These are phyloP conservation scores for Solanum medicagineum DNA, from an alignment of 257 asterid genomes.

Conservation along the genomic window DNA sequence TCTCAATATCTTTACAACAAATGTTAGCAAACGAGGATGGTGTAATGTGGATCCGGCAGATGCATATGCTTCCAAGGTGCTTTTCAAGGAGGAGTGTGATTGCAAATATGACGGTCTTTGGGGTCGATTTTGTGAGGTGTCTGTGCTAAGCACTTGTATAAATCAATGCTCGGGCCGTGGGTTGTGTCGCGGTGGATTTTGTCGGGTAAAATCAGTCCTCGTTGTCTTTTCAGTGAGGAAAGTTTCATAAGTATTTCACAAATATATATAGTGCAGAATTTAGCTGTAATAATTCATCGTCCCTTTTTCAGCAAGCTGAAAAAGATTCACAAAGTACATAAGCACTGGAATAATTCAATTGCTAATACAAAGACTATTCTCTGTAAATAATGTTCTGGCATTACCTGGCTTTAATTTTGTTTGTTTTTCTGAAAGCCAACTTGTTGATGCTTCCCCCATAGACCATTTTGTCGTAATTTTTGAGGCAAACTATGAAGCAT, in stretches of 20 bases:
- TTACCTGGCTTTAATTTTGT: neutral
- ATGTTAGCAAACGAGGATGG: conserved; percentile 68
- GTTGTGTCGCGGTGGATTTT: conserved; percentile 85
- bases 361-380: neutral
- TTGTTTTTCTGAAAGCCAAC: neutral
- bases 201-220: conserved; percentile 53
- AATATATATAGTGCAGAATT: neutral
- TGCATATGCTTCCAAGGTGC: conserved; percentile 48
- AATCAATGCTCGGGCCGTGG: conserved; percentile 90
- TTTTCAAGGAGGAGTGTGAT: conserved; percentile 73
- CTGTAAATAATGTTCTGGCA: neutral
- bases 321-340: neutral
- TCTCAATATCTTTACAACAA: conserved; percentile 53
- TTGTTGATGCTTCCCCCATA: neutral
- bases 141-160: conserved; percentile 64
- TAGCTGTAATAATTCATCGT: neutral
- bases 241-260: neutral
- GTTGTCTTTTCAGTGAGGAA: neutral
- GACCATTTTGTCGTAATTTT: neutral
- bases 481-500: neutral
- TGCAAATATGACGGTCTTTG: conserved; percentile 94
- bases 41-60: conserved; percentile 88
- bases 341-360: neutral
- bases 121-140: conserved; percentile 82
- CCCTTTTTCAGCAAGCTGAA: neutral